Base-by-base conservation (phyloP, 2,329 filamentous ascomycete genomes). In the Acrocalymma vagum region DNA sequence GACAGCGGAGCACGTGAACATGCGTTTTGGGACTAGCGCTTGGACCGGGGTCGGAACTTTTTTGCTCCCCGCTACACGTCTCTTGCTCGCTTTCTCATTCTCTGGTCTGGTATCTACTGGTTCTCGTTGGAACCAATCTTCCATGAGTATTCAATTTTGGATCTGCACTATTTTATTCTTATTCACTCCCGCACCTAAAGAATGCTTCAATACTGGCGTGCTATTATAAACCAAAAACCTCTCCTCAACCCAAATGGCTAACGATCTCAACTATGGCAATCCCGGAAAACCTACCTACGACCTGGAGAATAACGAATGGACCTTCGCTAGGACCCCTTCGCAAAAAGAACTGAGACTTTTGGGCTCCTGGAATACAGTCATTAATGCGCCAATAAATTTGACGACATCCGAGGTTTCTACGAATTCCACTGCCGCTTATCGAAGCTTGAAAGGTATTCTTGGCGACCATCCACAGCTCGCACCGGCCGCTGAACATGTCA, bases 211-310 rank as follows among this genome's bases (percentile, higher is more conserved):
- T 35, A 15, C 24, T 37, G 29, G 31, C 18, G 24, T 26, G 28
- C 28, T 35, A 29, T 16, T 13, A 38, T 47, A 26, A 39, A 55
- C 32, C 44, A 46, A 45, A 50, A 39, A 51, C 45, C 42, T 42
- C 22, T 44, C 36, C 52, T 56, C 60, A 71, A 71, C 67, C 78
- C 80, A 58, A 71, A 84, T 84, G 81, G 78, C 77, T 83, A 72
- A 69, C 53, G 72, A 78, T 68, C 71, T 82, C 35, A 71, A 75
- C 38, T 77, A 76, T 54, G 81, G 81, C 63, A 77, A 81, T 55
- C 71, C 78, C 42, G 81, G 80, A 44, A 68, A 72, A 40, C 60
- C 77, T 27, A 65, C 67, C 6, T 84, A 83, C 60, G 62, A 75
- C 38, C 43, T 71, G 2, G 73, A 79, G 5, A 69, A 68, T 6